Percentiles rank a stretch among this genome's conserved stretches.
phyloP scores from a whole-genome alignment of 2,329 filamentous ascomycete genomes.

The Trichoderma sp. region DNA sequence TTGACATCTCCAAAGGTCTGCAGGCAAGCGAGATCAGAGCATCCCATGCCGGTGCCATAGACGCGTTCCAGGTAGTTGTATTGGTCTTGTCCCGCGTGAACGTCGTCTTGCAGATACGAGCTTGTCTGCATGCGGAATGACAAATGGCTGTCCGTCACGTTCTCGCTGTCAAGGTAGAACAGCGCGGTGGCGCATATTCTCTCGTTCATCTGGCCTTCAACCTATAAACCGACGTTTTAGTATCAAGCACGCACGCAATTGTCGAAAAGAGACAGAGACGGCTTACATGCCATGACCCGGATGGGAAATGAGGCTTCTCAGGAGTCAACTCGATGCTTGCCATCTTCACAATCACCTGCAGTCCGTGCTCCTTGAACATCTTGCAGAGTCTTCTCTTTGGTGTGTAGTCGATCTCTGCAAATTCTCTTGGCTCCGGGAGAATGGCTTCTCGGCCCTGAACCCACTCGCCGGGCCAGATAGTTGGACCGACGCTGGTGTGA shows the following conservation, averaged over 20 bases:
- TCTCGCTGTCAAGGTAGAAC: conserved; percentile 33
- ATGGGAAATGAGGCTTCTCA: conserved; percentile 52
- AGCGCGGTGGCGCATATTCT: conserved; percentile 38
- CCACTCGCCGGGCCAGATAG: conserved; percentile 25
- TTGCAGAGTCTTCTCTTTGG: conserved; percentile 28
- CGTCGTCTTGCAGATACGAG: background rate
- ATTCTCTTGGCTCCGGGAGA: conserved; percentile 33
- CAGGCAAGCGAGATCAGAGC: background rate
- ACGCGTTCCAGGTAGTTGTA: conserved; percentile 29
- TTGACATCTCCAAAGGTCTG: conserved; percentile 35
- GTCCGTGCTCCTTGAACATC: conserved; percentile 27
- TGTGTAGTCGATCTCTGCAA: conserved; percentile 22
- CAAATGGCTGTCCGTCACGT: conserved; percentile 23
- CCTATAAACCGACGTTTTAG: background rate
- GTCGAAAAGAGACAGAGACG: too few relatives aligned
- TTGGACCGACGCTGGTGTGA: background rate
- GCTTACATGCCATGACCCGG: conserved; percentile 50
- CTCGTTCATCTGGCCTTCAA: conserved; percentile 38
- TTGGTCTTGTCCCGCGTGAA: conserved; percentile 4
- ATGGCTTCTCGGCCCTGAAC: conserved; percentile 29
- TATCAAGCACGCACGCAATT: background rate
- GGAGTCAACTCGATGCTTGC: conserved; percentile 58
- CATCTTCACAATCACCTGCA: conserved; percentile 50
- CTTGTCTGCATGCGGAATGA: conserved; percentile 25
- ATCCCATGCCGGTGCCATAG: conserved; percentile 27